A percentile compares a stretch with the other conserved stretches of the same genome.
Evolutionary conservation across 1,284 basidiomycete species (phyloP).

Genomic region (Heterobasidion annosum): DNA sequence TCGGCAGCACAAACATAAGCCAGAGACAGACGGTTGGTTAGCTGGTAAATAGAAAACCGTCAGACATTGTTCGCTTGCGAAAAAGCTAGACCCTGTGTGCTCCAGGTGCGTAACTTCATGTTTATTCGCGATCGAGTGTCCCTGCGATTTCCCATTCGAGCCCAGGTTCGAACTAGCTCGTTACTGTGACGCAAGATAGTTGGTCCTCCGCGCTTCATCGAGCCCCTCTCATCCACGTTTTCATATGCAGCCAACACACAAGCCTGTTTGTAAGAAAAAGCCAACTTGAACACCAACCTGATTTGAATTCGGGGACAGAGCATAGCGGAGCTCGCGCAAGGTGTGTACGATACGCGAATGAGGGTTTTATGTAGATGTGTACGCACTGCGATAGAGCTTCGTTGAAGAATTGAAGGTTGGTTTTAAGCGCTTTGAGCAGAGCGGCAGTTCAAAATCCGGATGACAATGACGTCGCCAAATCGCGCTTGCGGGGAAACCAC

Average conservation of each 20-base stretch:
- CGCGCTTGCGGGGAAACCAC: no score
- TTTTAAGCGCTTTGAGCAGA: no score
- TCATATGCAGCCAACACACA: constrained; percentile 16
- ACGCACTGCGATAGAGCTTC: no score
- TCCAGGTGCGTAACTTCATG: constrained; percentile 10
- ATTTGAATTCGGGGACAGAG: no score
- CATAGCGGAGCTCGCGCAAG: no score
- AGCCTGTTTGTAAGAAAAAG: constrained; percentile 13
- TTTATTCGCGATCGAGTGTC: neutral
- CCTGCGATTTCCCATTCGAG: neutral
- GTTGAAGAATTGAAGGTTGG: no score
- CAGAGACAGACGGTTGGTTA: constrained; percentile 12
- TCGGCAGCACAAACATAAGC: constrained; percentile 17
- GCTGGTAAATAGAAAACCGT: constrained; percentile 13
- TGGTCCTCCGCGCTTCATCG: neutral
- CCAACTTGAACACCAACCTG: neutral
- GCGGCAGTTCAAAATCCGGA: no score
- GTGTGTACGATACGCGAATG: no score
- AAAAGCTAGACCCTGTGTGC: constrained; percentile 17
- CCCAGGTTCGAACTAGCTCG: constrained; percentile 20
- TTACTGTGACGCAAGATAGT: constrained; percentile 20
- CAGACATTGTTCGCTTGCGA: constrained; percentile 18
- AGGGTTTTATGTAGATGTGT: no score
- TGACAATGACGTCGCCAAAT: no score
- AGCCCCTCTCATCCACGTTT: neutral